Evolutionary conservation across 768 basidiomycete genomes (phyloP), one percentile per base, ranked within the genome.

Genomic region (Pleurotus salmoneostramineus): DNA sequence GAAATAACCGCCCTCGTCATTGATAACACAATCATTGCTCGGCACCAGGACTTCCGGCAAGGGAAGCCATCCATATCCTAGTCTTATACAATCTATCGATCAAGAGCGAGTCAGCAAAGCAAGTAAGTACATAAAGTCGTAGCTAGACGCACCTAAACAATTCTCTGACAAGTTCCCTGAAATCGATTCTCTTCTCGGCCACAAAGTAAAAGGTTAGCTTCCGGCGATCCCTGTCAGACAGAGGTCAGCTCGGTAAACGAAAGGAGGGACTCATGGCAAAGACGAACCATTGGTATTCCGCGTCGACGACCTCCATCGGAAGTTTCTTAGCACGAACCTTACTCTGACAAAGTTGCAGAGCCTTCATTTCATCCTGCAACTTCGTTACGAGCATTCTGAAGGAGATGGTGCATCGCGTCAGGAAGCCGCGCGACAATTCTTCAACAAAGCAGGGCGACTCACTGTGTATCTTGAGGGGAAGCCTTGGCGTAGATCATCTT

Each of bases 121-220:
- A 3, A 27, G 21, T 31, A 48, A 15, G 35, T 6, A 14, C 57
- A 15, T 48, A 44, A 34, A 15, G 50, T 71, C 80, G 52, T 61
- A 93, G 88, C 94, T 81, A 81, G 96, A 97, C 80, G 54, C 60
- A 93, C 89, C 94, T 81, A 81, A 97, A 97, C 46, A 96, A 76
- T 72, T 97, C 95, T 68, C 93, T 85, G 40, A 98, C 95, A 62
- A 98, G 84, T 72, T 98, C 95, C 65, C 96, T 84, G 75, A 98
- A 97, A 72, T 94, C 92, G 66, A 98, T 95, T 63, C 96, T 78
- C 72, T 93, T 94, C 64, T 97, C 95, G 56, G 96, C 94, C 59
- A 95, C 78, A 71, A 97, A 99, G 76, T 98, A 98, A 77, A 98
- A 98, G 0, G 96, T 98, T 61, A 99, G 74, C 76, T 98, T 98